A percentile compares a stretch with the other conserved stretches of the same genome.
Conservation (phyloP, 306 rosid genomes). For the Gillenia trifoliata region DNA sequence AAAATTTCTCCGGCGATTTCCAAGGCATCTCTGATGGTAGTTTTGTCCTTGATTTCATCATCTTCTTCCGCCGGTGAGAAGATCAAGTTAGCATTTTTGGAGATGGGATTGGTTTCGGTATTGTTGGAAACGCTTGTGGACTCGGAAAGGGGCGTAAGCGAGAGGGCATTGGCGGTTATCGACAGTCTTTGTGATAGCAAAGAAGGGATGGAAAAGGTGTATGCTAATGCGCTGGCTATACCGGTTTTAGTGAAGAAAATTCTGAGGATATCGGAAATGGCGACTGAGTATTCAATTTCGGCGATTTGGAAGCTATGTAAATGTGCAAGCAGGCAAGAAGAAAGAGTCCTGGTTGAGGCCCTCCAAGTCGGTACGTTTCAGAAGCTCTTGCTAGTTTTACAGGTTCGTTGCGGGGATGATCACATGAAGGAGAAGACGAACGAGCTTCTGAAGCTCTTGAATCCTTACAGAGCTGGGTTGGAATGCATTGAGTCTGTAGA, state of each 20-base stretch:
- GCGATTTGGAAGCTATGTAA: slow-evolving; percentile 53
- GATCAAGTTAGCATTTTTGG: slow-evolving; percentile 26
- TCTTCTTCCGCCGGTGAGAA: slow-evolving; percentile 20
- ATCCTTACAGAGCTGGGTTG: slow-evolving; percentile 57
- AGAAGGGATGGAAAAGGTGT: slow-evolving; percentile 46
- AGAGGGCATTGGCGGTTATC: slow-evolving; percentile 44
- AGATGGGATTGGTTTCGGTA: slow-evolving; percentile 45
- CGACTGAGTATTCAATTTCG: slow-evolving; percentile 53
- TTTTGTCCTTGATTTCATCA: slow-evolving; percentile 42
- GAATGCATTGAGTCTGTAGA: slow-evolving; percentile 71
- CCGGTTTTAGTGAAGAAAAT: slow-evolving; percentile 73
- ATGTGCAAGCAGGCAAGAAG: slow-evolving; percentile 31
- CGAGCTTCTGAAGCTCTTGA: slow-evolving; percentile 60
- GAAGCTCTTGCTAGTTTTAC: slow-evolving; percentile 60
- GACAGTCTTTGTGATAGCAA: slow-evolving; percentile 36
- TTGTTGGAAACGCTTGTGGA: slow-evolving; percentile 48
- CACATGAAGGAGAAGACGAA: slow-evolving; percentile 52
- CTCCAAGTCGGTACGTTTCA: slow-evolving; percentile 79
- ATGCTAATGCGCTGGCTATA: slow-evolving; percentile 42
- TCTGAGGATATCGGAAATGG: slow-evolving; percentile 49
- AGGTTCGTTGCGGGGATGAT: slow-evolving; percentile 55
- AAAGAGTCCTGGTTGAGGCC: slow-evolving; percentile 46
- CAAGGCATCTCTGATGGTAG: slow-evolving; percentile 42
- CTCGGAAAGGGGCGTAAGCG: slow-evolving; percentile 46
- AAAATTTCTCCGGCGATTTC: slow-evolving; percentile 39